Conservation (phyloP, 441 rosid genomes). For the Croton laevigatus region DNA sequence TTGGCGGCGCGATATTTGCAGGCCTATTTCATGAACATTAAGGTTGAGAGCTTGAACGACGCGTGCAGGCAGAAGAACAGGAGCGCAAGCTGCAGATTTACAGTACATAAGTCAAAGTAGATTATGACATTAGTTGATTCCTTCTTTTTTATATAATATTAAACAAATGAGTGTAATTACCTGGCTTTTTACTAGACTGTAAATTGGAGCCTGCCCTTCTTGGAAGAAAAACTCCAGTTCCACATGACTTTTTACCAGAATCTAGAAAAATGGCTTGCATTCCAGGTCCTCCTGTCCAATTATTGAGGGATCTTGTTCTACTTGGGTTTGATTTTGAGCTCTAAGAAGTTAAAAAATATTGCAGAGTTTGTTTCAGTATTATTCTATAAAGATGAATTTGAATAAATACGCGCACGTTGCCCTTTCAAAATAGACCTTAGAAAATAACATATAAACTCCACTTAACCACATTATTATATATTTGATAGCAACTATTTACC, state of each 20-base stretch:
- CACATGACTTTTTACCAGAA: constrained; percentile 54
- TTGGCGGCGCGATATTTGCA: constrained; percentile 55
- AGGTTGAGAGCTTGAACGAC: constrained; percentile 87
- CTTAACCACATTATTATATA: neutral
- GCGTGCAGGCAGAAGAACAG: constrained; percentile 78
- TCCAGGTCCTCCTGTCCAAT: constrained; percentile 53
- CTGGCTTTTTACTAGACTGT: constrained; percentile 48
- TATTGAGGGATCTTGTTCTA: constrained; percentile 28
- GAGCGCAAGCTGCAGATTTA: constrained; percentile 62
- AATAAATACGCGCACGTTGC: too few species aligned
- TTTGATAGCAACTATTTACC: constrained; percentile 9
- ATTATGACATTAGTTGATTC: neutral
- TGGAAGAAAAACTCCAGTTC: constrained; percentile 94
- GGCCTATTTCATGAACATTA: constrained; percentile 59
- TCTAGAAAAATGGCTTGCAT: constrained; percentile 85
- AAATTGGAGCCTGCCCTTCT: constrained; percentile 32
- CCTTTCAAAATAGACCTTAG: too few species aligned
- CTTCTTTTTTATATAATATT: neutral
- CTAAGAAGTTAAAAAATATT: constrained; percentile 3
- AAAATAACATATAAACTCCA: too few species aligned
- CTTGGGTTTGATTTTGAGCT: constrained; percentile 26
- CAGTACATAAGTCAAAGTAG: neutral
- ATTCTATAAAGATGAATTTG: too few species aligned
- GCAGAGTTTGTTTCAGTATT: neutral
- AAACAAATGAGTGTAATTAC: constrained; percentile 22